A percentile compares a stretch with the other conserved stretches of the same genome.
Evolutionary conservation across 495 filamentous ascomycete genomes (phyloP).

Genomic region (Ramalina peruviana): DNA sequence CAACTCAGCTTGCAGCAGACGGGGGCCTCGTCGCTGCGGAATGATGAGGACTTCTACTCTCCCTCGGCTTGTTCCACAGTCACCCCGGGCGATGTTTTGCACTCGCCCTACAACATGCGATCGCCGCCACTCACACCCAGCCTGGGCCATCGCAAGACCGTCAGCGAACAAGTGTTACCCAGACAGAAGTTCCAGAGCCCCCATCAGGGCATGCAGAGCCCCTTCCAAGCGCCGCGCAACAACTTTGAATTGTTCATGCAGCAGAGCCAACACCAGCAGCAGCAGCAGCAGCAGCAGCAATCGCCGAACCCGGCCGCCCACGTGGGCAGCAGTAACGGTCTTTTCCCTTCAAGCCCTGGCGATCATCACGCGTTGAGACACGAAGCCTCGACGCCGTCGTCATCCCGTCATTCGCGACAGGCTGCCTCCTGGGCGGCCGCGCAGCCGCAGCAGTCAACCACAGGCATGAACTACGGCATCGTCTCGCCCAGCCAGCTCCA

Average conservation of each 20-base stretch:
- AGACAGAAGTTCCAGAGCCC: background rate
- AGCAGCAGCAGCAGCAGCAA: too few relatives aligned
- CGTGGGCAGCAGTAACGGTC: background rate
- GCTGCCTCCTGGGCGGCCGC: background rate
- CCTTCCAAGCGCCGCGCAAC: background rate
- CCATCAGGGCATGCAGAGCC: background rate
- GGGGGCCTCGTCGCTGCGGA: background rate
- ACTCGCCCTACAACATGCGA: background rate
- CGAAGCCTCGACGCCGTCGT: background rate
- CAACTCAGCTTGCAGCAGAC: slow-evolving; percentile 14
- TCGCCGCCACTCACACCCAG: background rate
- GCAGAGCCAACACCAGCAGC: background rate
- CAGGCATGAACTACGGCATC: background rate
- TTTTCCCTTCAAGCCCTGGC: background rate
- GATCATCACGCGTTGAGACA: background rate
- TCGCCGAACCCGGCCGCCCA: too few relatives aligned
- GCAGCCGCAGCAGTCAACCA: background rate
- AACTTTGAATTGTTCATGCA: background rate
- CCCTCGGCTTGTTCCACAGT: too few relatives aligned
- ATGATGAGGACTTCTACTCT: too few relatives aligned
- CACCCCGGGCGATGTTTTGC: background rate
- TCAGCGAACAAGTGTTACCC: background rate
- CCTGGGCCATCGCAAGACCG: background rate
- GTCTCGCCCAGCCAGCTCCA: slow-evolving; percentile 8
- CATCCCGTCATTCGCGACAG: background rate